These are phyloP conservation scores for Lachnellula arida DNA, from an alignment of 2,329 filamentous ascomycete species.

Conservation along the genomic window DNA sequence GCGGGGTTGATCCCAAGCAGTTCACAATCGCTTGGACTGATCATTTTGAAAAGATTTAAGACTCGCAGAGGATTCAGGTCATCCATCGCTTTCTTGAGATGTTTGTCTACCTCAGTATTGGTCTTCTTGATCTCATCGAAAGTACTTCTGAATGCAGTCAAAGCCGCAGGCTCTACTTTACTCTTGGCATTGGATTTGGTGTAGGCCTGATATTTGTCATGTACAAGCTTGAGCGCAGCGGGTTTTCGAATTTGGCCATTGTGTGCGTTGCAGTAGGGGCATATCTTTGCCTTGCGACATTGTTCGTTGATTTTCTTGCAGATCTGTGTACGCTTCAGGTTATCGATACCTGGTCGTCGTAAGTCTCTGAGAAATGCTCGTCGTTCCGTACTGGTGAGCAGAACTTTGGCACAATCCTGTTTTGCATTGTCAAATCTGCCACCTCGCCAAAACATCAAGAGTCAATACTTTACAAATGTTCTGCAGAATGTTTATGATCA, in stretches of 20 bases:
- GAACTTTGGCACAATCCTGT: conserved; percentile 73
- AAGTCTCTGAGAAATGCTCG: conserved; percentile 74
- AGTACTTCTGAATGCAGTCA: conserved; percentile 79
- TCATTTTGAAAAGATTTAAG: conserved; percentile 85
- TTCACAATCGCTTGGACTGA: conserved; percentile 82
- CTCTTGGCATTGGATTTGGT: conserved; percentile 83
- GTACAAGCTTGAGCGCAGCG: conserved; percentile 85
- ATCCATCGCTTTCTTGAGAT: conserved; percentile 87
- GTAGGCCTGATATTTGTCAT: conserved; percentile 86
- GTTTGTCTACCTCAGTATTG: conserved; percentile 82
- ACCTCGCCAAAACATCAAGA: conserved; percentile 1
- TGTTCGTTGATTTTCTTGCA: conserved; percentile 85
- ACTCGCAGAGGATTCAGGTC: conserved; percentile 88
- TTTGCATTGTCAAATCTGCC: conserved; percentile 12
- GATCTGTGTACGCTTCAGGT: conserved; percentile 75
- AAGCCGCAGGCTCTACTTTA: conserved; percentile 77
- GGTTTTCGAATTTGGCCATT: conserved; percentile 93
- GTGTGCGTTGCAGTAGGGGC: conserved; percentile 72
- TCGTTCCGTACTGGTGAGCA: conserved; percentile 77
- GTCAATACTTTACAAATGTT: conserved; percentile 77
- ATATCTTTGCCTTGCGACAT: conserved; percentile 80
- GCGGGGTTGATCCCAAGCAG: conserved; percentile 81
- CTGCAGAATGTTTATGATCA: conserved; percentile 86
- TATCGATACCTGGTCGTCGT: conserved; percentile 78
- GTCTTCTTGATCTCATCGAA: conserved; percentile 74